These are phyloP conservation scores for Termitomyces heimii DNA, from an alignment of 768 basidiomycete species.

Conservation along the genomic window DNA sequence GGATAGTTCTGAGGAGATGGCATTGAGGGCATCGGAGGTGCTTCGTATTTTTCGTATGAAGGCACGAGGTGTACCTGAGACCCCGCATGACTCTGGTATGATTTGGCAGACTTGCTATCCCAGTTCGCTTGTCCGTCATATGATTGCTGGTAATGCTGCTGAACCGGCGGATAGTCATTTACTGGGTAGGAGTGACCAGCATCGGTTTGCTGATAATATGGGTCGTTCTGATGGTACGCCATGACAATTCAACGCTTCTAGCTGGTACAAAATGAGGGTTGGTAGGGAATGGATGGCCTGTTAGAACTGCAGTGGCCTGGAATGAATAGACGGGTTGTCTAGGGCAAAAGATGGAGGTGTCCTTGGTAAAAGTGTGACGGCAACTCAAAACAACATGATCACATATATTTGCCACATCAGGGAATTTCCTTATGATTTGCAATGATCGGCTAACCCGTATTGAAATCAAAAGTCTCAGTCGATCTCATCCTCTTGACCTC, in stretches of 20 bases:
- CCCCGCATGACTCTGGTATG: constrained; percentile 60
- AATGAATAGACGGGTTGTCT: constrained; percentile 7
- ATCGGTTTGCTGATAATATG: constrained; percentile 35
- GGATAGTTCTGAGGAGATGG: constrained; percentile 57
- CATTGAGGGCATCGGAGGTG: constrained; percentile 51
- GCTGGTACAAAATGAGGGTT: background rate
- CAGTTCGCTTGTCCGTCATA: constrained; percentile 39
- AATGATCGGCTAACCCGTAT: background rate
- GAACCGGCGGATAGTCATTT: constrained; percentile 31
- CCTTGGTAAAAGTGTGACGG: background rate
- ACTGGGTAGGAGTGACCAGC: constrained; percentile 16
- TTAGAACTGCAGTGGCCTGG: constrained; percentile 2
- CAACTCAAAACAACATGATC: constrained; percentile 3
- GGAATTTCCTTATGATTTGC: constrained; percentile 2
- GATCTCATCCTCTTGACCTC: background rate
- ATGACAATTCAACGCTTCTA: constrained; percentile 23
- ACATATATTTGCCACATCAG: constrained; percentile 4
- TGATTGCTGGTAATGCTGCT: constrained; percentile 30
- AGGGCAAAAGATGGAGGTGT: constrained; percentile 1
- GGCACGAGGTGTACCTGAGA: constrained; percentile 69
- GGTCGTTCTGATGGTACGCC: constrained; percentile 53
- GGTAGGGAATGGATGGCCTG: constrained; percentile 21
- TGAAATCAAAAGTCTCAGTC: too few relatives aligned
- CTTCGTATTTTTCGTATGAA: constrained; percentile 47
- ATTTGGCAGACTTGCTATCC: constrained; percentile 50